Percentiles rank a stretch among this genome's conserved stretches.
These are phyloP conservation scores for Colletotrichum tropicale DNA, from an alignment of 2,329 filamentous ascomycete species.

Conservation along the genomic window DNA sequence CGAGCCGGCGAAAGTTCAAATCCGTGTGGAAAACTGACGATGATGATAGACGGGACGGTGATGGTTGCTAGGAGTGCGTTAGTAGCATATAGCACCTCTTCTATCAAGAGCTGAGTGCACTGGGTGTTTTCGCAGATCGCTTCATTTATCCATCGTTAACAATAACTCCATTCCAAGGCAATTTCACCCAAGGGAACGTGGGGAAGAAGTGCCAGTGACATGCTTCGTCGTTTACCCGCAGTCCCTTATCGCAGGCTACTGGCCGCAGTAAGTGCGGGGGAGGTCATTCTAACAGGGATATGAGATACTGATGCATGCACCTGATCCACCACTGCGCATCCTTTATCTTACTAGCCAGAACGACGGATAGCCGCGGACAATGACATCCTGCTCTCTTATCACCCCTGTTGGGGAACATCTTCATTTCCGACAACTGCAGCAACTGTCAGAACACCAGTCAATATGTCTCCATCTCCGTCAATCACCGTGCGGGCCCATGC, in stretches of 20 bases:
- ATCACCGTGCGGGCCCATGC: neutral
- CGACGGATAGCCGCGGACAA: neutral
- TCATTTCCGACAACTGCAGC: neutral
- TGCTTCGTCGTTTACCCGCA: neutral
- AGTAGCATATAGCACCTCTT: neutral
- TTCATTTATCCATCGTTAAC: neutral
- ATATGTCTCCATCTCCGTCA: neutral
- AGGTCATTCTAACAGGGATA: neutral
- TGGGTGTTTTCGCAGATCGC: neutral
- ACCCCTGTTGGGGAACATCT: neutral
- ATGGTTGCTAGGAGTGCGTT: neutral
- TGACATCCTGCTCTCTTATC: neutral
- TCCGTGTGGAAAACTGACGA: neutral
- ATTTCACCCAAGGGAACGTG: neutral
- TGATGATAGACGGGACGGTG: neutral
- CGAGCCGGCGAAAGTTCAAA: neutral
- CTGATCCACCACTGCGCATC: neutral
- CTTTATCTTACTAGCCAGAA: neutral
- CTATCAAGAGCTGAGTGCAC: neutral
- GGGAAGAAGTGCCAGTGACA: neutral
- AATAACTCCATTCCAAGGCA: neutral
- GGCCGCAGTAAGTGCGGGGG: neutral
- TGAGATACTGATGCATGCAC: neutral
- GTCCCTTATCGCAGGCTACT: neutral
- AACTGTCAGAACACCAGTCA: neutral